Base-by-base conservation (phyloP, 2,329 filamentous ascomycete species). In the Scedosporium aurantiacum region DNA sequence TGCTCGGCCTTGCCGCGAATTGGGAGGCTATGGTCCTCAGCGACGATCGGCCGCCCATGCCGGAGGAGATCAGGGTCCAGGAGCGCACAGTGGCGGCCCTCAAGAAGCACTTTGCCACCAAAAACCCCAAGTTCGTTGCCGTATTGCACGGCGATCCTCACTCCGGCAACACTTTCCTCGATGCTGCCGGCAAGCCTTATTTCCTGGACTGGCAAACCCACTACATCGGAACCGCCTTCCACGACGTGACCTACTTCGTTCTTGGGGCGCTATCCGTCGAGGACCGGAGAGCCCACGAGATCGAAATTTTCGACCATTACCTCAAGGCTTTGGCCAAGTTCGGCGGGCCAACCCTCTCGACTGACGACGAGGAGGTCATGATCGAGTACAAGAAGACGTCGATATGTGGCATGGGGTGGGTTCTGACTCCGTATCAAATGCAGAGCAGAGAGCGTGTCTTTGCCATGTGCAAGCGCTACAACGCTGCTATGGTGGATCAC, bases 391-490 rank as follows among this genome's bases (percentile, higher is more conserved):
- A 64, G 4, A 70, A 70, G 62, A 68, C 68, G 7, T 65, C 68
- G 60, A 58, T 70, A 14, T 62, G 65, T 3, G 69, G 69, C 56
- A 61, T 71, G 8, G 69, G 69, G 27, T 68, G 67, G 65, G 61
- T 71, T 41, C 65, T 70, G 65, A 68, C 65, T 55, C 80, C 80
- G 65, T 83, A 80, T 5, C 80, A 80, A 62, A 83, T 78, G 62
- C 78, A 81, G 6, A 76, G 75, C 57, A 82, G 68, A 37, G 32
- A 37, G 32, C 32, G 32, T 10, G 32, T 37, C 8, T 37, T 37
- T 6, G 32, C 32, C 32, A 37, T 37, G 32, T 37, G 32, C 32
- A 37, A 37, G 32, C 32, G 32, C 10, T 37, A 37, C 32, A 37
- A 37, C 10, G 32, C 32, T 1, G 32, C 32, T 2, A 37, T 37